Evolutionary conservation across 192 early-diverging fungal species (phyloP).

Genomic region (Coemansia sp.): DNA sequence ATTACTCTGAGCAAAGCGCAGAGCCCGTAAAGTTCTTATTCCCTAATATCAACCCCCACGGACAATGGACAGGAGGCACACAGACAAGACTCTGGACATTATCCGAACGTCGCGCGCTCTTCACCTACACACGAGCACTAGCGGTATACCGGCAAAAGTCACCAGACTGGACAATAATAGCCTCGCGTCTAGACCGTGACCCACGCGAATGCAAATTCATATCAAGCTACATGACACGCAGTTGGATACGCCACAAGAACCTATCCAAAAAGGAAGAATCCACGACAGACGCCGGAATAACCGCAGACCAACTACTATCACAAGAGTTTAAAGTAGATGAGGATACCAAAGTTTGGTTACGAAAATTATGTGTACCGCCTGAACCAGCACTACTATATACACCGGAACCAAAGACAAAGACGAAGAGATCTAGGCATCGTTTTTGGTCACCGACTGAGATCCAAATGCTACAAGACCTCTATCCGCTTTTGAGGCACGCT

Average conservation of each 20-base stretch:
- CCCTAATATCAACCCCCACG: not conserved
- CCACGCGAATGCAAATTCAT: conserved; percentile 19
- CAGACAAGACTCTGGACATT: conserved; percentile 19
- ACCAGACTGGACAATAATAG: conserved; percentile 22
- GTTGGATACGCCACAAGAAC: conserved; percentile 12
- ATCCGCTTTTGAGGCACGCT: not conserved
- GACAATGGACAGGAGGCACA: not conserved
- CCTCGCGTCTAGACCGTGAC: conserved; percentile 5
- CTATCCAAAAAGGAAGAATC: not conserved
- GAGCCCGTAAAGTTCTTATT: not conserved
- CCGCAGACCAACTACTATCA: not conserved
- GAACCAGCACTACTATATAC: not conserved
- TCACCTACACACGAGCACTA: conserved; percentile 17
- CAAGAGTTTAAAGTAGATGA: not conserved
- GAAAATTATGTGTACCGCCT: not conserved
- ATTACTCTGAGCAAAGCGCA: not conserved
- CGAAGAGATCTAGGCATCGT: not conserved
- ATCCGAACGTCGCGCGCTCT: conserved; percentile 29
- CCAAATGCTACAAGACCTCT: not conserved
- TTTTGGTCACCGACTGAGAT: not conserved
- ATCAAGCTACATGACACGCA: conserved; percentile 3
- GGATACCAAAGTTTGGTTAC: not conserved
- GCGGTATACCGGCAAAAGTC: not conserved
- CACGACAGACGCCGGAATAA: not conserved
- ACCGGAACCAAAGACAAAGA: not conserved